Base-by-base conservation (phyloP, 1,284 basidiomycete species). In the Boletus mariae region DNA sequence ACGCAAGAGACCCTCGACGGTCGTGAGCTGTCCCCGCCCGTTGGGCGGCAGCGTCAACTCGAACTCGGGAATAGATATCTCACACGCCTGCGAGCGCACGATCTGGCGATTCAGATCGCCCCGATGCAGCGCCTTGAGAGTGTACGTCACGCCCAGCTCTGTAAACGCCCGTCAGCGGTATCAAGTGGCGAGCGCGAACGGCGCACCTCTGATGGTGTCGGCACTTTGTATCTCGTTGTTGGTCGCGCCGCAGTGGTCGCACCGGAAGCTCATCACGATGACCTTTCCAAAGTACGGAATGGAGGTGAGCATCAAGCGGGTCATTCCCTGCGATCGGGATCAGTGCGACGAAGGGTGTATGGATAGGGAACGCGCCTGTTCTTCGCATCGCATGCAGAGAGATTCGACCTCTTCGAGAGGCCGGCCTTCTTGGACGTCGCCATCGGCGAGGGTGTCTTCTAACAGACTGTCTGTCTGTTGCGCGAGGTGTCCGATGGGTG, bases 221-320 rank as follows among this genome's bases (percentile, higher is more conserved):
- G 97, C 97, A 9, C 90, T 85, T 67, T 98, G 94, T 46, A 98
- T 90, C 73, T 99, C 96, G 66, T 95, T 99, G 73, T 99, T 98
- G 41, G 82, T 72, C 62, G 82, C 75, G 20, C 94, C 94, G 64
- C 97, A 99, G 69, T 94, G 87, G 51, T 96, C 91, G 70, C 97
- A 99, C 54, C 84, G 82, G 77, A 99, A 99, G 42, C 92, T 95
- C 82, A 95, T 94, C 55, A 99, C 84, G 62, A 99, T 91, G 52
- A 99, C 89, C 72, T 99, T 92, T 53, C 85, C 81, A 76, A 99
- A 99, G 76, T 90, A 99, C 0, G 97, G 97, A 54, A 99, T 99
- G 17, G 88, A 87, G 2, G 96, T 99, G 52, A 99, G 79, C 59
- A 99, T 83, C 66, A 99, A 75, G 46, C 94, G 79, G 1, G 97